A percentile compares a stretch with the other conserved stretches of the same genome.
Conservation (phyloP, 2,329 filamentous ascomycete species). For the Venturia nashicola region DNA sequence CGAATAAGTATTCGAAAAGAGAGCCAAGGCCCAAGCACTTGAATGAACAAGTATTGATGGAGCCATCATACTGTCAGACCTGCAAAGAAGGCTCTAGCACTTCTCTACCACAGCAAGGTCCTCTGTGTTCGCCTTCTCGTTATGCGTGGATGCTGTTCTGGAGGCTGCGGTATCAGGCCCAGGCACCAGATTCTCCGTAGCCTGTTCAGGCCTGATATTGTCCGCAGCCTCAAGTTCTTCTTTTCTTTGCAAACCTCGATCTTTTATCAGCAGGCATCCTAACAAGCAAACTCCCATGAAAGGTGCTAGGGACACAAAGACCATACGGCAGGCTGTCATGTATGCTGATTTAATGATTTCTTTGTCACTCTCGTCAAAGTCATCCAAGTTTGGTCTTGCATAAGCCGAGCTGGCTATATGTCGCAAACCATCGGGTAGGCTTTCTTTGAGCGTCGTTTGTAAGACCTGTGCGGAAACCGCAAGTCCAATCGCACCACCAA, state of each 20-base stretch:
- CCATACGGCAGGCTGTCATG: neutral
- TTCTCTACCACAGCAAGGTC: too few relatives aligned
- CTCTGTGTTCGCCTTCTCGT: too few relatives aligned
- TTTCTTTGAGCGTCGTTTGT: conserved; percentile 20
- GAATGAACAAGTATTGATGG: too few relatives aligned
- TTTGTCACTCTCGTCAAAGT: neutral
- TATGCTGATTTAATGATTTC: conserved; percentile 1
- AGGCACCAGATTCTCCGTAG: too few relatives aligned
- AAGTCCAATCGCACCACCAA: conserved; percentile 46
- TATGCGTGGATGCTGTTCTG: too few relatives aligned
- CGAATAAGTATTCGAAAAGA: too few relatives aligned
- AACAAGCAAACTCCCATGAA: neutral
- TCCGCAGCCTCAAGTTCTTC: neutral
- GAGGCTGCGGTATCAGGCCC: too few relatives aligned
- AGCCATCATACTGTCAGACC: too few relatives aligned
- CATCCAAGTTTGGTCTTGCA: neutral
- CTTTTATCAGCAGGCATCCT: neutral
- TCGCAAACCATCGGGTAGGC: conserved; percentile 17
- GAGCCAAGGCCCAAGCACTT: too few relatives aligned
- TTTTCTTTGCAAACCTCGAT: neutral
- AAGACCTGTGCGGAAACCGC: conserved; percentile 27
- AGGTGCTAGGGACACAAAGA: neutral
- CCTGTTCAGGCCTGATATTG: too few relatives aligned
- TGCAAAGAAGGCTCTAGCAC: too few relatives aligned
- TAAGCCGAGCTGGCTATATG: conserved; percentile 19